Conservation (phyloP, 1,284 basidiomycete genomes). For the Rhodotorula sp. region DNA sequence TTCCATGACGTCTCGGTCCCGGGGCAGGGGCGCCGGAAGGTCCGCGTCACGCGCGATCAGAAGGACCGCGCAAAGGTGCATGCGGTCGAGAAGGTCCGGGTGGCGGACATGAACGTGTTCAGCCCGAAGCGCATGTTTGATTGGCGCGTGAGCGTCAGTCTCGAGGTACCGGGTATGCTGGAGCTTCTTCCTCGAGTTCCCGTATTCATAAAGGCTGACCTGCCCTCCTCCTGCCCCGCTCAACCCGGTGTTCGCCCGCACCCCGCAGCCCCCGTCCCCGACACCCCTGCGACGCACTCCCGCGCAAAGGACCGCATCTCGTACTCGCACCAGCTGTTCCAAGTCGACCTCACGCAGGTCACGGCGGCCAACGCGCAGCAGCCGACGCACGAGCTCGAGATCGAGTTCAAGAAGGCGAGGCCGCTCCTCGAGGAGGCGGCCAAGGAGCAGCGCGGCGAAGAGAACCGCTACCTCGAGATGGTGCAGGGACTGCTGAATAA, state of each 20-base stretch:
- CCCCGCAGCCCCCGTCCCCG: constrained; percentile 41
- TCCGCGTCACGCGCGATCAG: constrained; percentile 82
- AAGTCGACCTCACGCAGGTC: constrained; percentile 92
- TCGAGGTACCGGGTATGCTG: constrained; percentile 63
- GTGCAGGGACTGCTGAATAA: constrained; percentile 57
- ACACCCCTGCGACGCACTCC: constrained; percentile 45
- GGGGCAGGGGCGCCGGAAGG: constrained; percentile 57
- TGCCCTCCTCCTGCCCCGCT: neutral
- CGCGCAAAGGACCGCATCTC: constrained; percentile 87
- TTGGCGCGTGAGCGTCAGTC: constrained; percentile 86
- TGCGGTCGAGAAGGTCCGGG: constrained; percentile 71
- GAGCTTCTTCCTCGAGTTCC: neutral
- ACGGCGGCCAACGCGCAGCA: neutral
- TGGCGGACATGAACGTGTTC: constrained; percentile 85
- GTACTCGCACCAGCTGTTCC: constrained; percentile 88
- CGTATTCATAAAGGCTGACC: no score
- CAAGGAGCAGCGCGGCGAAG: constrained; percentile 51
- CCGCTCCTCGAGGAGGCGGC: constrained; percentile 56
- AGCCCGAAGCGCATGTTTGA: constrained; percentile 80
- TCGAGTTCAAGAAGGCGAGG: constrained; percentile 58
- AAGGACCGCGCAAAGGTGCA: constrained; percentile 61
- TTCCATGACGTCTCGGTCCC: constrained; percentile 61
- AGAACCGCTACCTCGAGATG: constrained; percentile 55
- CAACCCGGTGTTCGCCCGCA: no score
- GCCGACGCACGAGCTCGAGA: constrained; percentile 59